Evolutionary conservation across 352 stramenopile genomes (phyloP), one percentile per base, ranked within the genome.

Genomic region (Globisporangium perplexum): DNA sequence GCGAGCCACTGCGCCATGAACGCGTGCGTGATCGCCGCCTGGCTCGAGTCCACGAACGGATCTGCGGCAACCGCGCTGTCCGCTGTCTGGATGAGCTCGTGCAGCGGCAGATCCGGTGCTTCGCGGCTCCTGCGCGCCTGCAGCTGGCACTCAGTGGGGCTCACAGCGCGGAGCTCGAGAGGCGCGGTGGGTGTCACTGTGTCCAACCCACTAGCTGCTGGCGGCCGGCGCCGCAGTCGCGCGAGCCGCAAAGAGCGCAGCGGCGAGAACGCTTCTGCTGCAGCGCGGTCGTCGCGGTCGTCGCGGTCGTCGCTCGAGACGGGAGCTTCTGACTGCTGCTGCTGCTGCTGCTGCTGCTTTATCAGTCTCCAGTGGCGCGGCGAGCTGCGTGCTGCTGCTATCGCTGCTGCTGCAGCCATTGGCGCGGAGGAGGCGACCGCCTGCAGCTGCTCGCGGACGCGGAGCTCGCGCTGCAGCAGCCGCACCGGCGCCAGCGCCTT

Each of bases 1-100:
- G 65, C 63, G 48, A 88, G 64, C 79, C 79, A 90, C 10, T 77
- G 60, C 17, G 72, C 63, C 55, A 87, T 70, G 59, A 90, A 87
- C 38, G 88, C 62, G 10, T 71, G 67, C 8, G 74, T 72, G 53
- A 90, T 53, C 14, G 69, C 68, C 1, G 66, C 60, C 31, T 88
- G 68, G 43, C 82, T 85, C 12, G 80, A 72, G 18, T 84, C 72
- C 1, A 64, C 71, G 12, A 53, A 30, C n/a, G 77, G 75, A 14
- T 79, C 69, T 0, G 70, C 75, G 28, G 78, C 65, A 42, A 86
- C 69, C 1, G 65, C 74, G 11, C 84, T 69, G 31, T 84, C 69
- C 57, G 86, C 60, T 1, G 50, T 71, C 35, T 75, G 63, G 33
- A 86, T 72, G n/a, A 77, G 54, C 26, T 85, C 72, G 41, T 86